These are phyloP conservation scores for Eucalyptus regnans DNA, from an alignment of 345 rosid species.

Conservation along the genomic window DNA sequence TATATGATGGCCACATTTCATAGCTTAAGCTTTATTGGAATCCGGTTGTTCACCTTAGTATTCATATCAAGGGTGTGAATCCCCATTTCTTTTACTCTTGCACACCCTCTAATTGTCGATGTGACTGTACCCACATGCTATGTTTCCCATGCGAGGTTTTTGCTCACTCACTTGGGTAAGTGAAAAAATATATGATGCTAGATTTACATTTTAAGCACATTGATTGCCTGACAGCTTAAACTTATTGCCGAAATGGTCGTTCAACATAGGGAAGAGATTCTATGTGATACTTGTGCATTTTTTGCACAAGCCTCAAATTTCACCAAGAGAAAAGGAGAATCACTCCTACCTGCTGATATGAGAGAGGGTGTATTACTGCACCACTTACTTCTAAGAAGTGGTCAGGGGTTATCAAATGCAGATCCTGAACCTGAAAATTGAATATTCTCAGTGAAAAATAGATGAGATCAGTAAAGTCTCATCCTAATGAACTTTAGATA, in stretches of 20 bases:
- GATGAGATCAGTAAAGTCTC: not conserved
- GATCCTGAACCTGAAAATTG: slow-evolving; percentile 75
- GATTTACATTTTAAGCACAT: not conserved
- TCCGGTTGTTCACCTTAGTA: not conserved
- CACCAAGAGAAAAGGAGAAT: not conserved
- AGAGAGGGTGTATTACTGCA: slow-evolving; percentile 82
- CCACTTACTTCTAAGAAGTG: slow-evolving; percentile 93
- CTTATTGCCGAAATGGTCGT: not conserved
- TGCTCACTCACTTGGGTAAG: not conserved
- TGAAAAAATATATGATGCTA: not conserved
- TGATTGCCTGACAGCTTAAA: not conserved
- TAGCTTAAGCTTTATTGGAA: not conserved
- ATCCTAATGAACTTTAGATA: not conserved
- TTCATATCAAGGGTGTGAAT: not conserved
- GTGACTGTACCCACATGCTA: not conserved
- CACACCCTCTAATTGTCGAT: not conserved
- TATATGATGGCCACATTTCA: not conserved
- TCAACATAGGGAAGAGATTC: not conserved
- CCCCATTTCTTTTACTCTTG: not conserved
- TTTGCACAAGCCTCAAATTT: not conserved
- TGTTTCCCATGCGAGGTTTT: not conserved
- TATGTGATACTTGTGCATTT: not conserved
- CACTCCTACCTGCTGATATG: slow-evolving; percentile 79
- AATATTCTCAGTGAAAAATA: not conserved
- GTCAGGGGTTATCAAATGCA: slow-evolving; percentile 82